Evolutionary conservation across 257 asterid genomes (phyloP).

Genomic region (Mentha longifolia): DNA sequence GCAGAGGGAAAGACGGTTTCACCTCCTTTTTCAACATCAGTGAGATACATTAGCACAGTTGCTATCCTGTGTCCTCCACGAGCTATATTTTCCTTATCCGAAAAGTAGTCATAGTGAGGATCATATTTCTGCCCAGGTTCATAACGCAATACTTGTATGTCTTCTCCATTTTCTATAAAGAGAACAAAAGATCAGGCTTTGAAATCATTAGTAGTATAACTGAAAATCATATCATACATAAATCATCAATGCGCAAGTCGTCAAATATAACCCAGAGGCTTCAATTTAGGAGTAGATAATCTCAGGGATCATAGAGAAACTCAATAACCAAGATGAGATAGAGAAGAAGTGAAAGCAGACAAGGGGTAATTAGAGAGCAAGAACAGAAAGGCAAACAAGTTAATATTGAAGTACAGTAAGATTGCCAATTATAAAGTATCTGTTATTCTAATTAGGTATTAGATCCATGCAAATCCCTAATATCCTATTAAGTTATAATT

Average conservation of each 20-base stretch:
- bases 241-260: conserved; percentile 1
- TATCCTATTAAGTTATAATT: conserved; percentile 3
- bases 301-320: conserved; percentile 20
- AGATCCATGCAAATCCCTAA: neutral
- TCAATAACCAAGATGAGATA: conserved; percentile 11
- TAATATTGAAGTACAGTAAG: neutral
- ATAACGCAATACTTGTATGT: conserved; percentile 84
- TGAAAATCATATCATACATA: neutral
- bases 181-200: conserved; percentile 29
- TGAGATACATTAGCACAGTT: conserved; percentile 91
- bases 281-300: neutral
- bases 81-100: conserved; percentile 75
- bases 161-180: conserved; percentile 87
- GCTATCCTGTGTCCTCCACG: conserved; percentile 97
- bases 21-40: conserved; percentile 91
- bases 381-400: neutral
- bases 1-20: conserved; percentile 96
- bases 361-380: conserved; percentile 1
- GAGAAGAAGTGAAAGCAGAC: neutral
- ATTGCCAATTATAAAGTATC: conserved; percentile 16
- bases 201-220: neutral
- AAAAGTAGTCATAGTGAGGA: conserved; percentile 82
- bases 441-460: neutral
- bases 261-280: conserved; percentile 17
- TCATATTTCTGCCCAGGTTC: conserved; percentile 97